Percentiles rank a stretch among this genome's conserved stretches.
Evolutionary conservation across 208 protist genomes (phyloP).

Genomic region (Leishmania lainsoni): DNA sequence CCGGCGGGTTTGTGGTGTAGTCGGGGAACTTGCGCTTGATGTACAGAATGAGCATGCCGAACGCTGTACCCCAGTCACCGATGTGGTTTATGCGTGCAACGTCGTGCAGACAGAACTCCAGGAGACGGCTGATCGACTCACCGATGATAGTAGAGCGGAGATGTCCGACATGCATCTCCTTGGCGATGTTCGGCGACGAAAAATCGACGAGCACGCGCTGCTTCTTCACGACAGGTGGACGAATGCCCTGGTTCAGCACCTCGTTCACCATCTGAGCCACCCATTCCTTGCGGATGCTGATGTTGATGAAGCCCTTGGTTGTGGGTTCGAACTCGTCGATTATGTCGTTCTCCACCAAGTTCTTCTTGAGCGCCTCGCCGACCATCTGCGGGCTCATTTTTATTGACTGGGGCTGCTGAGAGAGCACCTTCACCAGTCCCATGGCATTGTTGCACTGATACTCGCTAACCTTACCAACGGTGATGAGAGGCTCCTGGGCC

Average conservation of each 20-base stretch:
- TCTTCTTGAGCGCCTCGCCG: conserved; percentile 83
- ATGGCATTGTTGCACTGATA: conserved; percentile 97
- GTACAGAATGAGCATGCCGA: conserved; percentile 98
- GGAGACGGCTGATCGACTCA: conserved; percentile 92
- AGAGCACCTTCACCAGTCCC: conserved; percentile 88
- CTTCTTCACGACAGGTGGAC: conserved; percentile 60
- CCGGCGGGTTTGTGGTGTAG: conserved; percentile 83
- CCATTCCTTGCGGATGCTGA: conserved; percentile 78
- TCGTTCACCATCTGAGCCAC: conserved; percentile 48
- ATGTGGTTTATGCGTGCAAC: conserved; percentile 98
- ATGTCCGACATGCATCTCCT: conserved; percentile 99
- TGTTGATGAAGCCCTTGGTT: conserved; percentile 94
- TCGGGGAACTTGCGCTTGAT: conserved; percentile 94
- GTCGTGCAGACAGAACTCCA: conserved; percentile 94
- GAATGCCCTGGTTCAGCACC: conserved; percentile 67
- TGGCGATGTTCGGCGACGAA: conserved; percentile 98
- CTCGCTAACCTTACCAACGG: conserved; percentile 83
- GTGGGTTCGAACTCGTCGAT: conserved; percentile 88
- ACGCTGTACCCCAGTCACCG: conserved; percentile 99
- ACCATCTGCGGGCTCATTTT: conserved; percentile 87
- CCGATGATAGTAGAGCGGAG: conserved; percentile 99
- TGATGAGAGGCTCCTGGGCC: conserved; percentile 72
- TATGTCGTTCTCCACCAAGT: conserved; percentile 79
- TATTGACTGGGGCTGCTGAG: conserved; percentile 67
- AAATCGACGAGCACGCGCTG: conserved; percentile 96